A percentile compares a stretch with the other conserved stretches of the same genome.
phyloP scores from a whole-genome alignment of 1,284 basidiomycete species.

The Papiliotrema nemorosa region DNA sequence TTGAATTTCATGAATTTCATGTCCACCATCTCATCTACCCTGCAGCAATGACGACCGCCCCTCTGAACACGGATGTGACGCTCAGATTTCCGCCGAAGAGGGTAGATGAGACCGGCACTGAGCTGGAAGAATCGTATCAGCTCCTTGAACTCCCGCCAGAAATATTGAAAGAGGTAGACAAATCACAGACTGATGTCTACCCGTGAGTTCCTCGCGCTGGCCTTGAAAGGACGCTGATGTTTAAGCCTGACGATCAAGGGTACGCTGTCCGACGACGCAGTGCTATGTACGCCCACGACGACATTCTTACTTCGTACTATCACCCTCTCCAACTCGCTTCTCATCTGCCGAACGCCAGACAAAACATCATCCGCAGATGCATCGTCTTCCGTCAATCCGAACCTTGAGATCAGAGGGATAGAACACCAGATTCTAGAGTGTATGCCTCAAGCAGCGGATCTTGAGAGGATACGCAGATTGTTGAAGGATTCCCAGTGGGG shows the following conservation, averaged over 20 bases:
- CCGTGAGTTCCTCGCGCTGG: conserved; percentile 30
- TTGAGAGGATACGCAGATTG: conserved; percentile 63
- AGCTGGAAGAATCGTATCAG: conserved; percentile 40
- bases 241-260: conserved; percentile 74
- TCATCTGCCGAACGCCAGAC: conserved; percentile 61
- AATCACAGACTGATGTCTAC: conserved; percentile 15
- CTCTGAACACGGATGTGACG: conserved; percentile 6
- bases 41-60: conserved; percentile 4
- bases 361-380: conserved; percentile 2
- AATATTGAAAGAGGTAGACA: conserved; percentile 44
- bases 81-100: conserved; percentile 7
- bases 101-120: neutral
- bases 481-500: conserved; percentile 64
- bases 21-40: too few relatives aligned
- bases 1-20: too few relatives aligned
- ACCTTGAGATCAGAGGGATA: conserved; percentile 45
- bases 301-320: conserved; percentile 80
- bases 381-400: conserved; percentile 2
- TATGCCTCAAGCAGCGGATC: conserved; percentile 64
- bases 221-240: neutral
- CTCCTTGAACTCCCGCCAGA: conserved; percentile 48
- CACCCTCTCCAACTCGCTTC: conserved; percentile 75
- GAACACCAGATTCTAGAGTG: conserved; percentile 75
- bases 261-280: conserved; percentile 72
- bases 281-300: conserved; percentile 71